Conservation (phyloP, 2,329 filamentous ascomycete species). For the Dothideomycetes sp. region DNA sequence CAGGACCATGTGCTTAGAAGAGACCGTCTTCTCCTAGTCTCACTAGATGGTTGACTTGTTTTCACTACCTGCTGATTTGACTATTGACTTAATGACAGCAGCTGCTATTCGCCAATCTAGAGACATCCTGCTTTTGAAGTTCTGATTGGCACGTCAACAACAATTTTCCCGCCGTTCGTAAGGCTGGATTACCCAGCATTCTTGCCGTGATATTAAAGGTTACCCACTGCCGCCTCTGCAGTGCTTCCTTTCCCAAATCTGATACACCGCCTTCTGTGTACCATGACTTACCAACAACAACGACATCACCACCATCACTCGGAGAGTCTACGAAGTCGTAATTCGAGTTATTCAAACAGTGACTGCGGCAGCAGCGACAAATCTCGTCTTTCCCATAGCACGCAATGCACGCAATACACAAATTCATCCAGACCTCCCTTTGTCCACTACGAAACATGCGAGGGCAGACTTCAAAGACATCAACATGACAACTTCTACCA, state of each 20-base stretch:
- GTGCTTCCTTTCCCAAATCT: conserved; percentile 6
- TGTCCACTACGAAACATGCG: conserved; percentile 22
- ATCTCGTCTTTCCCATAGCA: conserved; percentile 17
- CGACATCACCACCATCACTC: conserved; percentile 3
- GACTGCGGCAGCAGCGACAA: conserved; percentile 16
- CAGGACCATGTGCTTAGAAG: conserved; percentile 13
- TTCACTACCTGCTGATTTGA: conserved; percentile 9
- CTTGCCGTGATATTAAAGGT: conserved; percentile 12
- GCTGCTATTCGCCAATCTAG: conserved; percentile 1
- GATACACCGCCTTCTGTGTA: conserved; percentile 8
- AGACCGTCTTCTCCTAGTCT: conserved; percentile 4
- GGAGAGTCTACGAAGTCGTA: conserved; percentile 7
- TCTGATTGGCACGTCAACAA: conserved; percentile 1
- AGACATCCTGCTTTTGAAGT: neutral
- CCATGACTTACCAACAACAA: too few relatives aligned
- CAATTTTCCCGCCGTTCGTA: conserved; percentile 1
- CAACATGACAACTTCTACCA: neutral
- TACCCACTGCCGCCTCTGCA: conserved; percentile 6
- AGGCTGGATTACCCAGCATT: conserved; percentile 8
- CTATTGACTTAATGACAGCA: neutral
- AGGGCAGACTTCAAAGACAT: conserved; percentile 16
- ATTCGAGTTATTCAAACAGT: conserved; percentile 8
- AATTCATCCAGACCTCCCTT: conserved; percentile 18
- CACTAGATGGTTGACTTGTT: conserved; percentile 1
- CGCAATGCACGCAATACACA: conserved; percentile 15